Base-by-base conservation (phyloP, 164 flowering plant genomes). In the Saururus chinensis region DNA sequence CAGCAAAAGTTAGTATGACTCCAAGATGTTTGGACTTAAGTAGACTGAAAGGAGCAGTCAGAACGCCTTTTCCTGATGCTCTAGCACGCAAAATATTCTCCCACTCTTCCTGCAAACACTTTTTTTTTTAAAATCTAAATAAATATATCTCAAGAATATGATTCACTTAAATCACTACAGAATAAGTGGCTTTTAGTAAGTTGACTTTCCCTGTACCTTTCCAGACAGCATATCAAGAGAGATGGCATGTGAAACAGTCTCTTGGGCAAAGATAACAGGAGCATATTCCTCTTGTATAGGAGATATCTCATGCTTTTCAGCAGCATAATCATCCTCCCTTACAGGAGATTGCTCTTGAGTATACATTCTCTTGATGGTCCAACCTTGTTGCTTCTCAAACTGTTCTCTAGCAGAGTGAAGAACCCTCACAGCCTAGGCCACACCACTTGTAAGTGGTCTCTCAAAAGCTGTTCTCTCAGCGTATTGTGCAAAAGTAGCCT, bases 251-350 rank as follows among this genome's bases (percentile, higher is more conserved):
- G 95, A 72, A 66, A 91, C 60, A 42, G 92, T 93, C 64, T 91
- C 95, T 69, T 93, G 97, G 17, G 99, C 92, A 71, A 93, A 91
- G 73, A 93, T 91, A 56, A 93, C 99, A 0, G 99, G 99, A 57
- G 99, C 97, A 77, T 93, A 93, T 79, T 93, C 99, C 64, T 84
- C 91, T 67, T 83, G 84, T 64, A 82, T 54, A 41, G 93, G 96
- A 8, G 95, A 84, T 51, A 89, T 76, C 68, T 83, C 88, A 49
- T 73, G 76, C 11, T 56, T 67, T 61, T 83, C 91, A 13, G 80
- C 66, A 21, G 72, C 71, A 73, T 75, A 73, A 22, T 62, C 65
- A 22, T 82, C 86, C 73, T 88, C 77, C 40, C 81, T 90, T 76
- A 81, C 95, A 19, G 86, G 87, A 9, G 75, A 73, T 65, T 80